These are phyloP conservation scores for Knoxia roxburghii DNA, from an alignment of 257 asterid species.

Conservation along the genomic window DNA sequence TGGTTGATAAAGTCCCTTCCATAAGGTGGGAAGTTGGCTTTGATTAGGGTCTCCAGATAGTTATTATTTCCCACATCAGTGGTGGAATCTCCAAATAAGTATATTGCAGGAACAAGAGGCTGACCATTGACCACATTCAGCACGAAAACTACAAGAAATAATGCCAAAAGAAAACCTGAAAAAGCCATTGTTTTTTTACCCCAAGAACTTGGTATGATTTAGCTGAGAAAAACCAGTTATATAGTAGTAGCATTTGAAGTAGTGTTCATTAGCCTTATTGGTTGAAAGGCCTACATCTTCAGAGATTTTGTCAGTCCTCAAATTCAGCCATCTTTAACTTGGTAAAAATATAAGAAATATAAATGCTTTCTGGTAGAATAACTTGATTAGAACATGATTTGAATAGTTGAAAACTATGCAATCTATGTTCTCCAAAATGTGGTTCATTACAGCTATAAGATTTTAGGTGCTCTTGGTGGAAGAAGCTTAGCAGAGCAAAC, in stretches of 20 bases:
- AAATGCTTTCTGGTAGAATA: slow-evolving; percentile 14
- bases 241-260: neutral
- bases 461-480: neutral
- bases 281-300: slow-evolving; percentile 39
- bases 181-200: slow-evolving; percentile 12
- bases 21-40: slow-evolving; percentile 75
- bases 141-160: slow-evolving; percentile 17
- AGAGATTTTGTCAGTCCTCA: slow-evolving; percentile 19
- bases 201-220: neutral
- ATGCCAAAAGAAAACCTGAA: slow-evolving; percentile 14
- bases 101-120: slow-evolving; percentile 63
- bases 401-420: neutral
- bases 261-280: slow-evolving; percentile 21
- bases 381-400: neutral
- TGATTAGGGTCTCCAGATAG: slow-evolving; percentile 60
- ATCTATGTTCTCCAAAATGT: slow-evolving; percentile 1
- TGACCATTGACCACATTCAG: slow-evolving; percentile 29
- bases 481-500: neutral
- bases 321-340: slow-evolving; percentile 21
- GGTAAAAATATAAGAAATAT: slow-evolving; percentile 17
- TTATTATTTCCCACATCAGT: slow-evolving; percentile 80
- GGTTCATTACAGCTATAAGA: slow-evolving; percentile 9
- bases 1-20: slow-evolving; percentile 66
- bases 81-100: slow-evolving; percentile 70
- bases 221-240: slow-evolving; percentile 10